Evolutionary conservation across 2,329 filamentous ascomycete species (phyloP), one percentile per base, ranked within the genome.

Genomic region (Clonostachys rhizophaga): DNA sequence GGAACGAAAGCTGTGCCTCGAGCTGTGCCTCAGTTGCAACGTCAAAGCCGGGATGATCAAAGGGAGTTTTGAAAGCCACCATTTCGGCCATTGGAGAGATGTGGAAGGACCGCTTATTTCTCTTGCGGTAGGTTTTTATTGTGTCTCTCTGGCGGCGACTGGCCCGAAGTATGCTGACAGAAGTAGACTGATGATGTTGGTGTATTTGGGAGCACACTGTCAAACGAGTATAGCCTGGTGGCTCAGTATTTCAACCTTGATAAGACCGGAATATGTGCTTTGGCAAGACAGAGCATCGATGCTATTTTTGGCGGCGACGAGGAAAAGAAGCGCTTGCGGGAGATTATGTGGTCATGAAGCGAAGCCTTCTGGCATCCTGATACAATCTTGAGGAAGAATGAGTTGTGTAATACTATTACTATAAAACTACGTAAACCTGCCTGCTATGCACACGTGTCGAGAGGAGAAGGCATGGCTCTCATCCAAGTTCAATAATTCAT

Each of bases 11-110:
- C 60, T 91, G 30, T 87, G 85, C 3, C 63, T 94, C 12, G 89
- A 94, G 65, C 61, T 94, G 36, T 94, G 89, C 51, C 67, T 94
- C 50, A 89, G 84, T 54, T 92, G 89, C 64, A 94, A 94, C 56
- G 87, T 94, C 2, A 80, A 85, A 54, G 86, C 86, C 2, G 83
- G 81, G 53, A 83, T 94, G 81, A 83, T 86, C 44, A 67, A 72
- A 2, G 85, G 86, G 0, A 79, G 81, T 7, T 80, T 77, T 50
- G 72, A 76, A 48, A 82, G 82, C 43, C 89, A 94, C 64, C 89
- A 94, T 68, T 91, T 94, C 65, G 83, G 84, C 13, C 76, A 81
- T 57, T 94, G 89, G 89, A 75, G 68, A 66, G 68, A 70, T 42
- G 71, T 78, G 6, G 74, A 74, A 20, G 74, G 76, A 3, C 80